Conservation (phyloP, 2,329 filamentous ascomycete species). For the Eutypella sp. region DNA sequence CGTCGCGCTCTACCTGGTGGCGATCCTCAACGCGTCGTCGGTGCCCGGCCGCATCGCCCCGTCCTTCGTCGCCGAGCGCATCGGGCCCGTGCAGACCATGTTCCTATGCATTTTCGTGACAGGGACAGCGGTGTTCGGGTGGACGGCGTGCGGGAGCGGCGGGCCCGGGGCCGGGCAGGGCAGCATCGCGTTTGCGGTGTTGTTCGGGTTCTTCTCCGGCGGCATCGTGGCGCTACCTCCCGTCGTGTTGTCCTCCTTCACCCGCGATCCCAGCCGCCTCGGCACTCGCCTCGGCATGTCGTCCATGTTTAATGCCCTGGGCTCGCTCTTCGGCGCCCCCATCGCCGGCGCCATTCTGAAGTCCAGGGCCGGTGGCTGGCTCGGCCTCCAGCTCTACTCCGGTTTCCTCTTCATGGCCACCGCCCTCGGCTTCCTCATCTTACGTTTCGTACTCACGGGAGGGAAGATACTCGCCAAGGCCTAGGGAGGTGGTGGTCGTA, state of each 20-base stretch:
- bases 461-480: too few relatives aligned
- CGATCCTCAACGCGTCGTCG: slow-evolving; percentile 47
- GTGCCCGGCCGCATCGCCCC: slow-evolving; percentile 45
- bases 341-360: slow-evolving; percentile 34
- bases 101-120: slow-evolving; percentile 31
- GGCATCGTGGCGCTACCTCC: slow-evolving; percentile 38
- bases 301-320: slow-evolving; percentile 30
- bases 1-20: slow-evolving; percentile 40
- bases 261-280: slow-evolving; percentile 32
- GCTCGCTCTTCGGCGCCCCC: slow-evolving; percentile 31
- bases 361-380: slow-evolving; percentile 18
- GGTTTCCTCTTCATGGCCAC: slow-evolving; percentile 21
- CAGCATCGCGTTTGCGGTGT: slow-evolving; percentile 35
- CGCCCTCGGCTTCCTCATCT: too few relatives aligned
- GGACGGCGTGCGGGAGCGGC: slow-evolving; percentile 34
- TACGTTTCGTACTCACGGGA: too few relatives aligned
- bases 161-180: slow-evolving; percentile 17
- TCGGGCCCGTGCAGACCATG: slow-evolving; percentile 36
- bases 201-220: slow-evolving; percentile 44
- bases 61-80: slow-evolving; percentile 35
- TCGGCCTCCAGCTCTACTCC: slow-evolving; percentile 26
- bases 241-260: slow-evolving; percentile 36
- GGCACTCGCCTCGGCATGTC: slow-evolving; percentile 43
- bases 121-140: slow-evolving; percentile 32
- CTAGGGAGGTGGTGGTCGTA: too few relatives aligned